Conservation (phyloP, 208 protist species). For the Porcisia hertigi region DNA sequence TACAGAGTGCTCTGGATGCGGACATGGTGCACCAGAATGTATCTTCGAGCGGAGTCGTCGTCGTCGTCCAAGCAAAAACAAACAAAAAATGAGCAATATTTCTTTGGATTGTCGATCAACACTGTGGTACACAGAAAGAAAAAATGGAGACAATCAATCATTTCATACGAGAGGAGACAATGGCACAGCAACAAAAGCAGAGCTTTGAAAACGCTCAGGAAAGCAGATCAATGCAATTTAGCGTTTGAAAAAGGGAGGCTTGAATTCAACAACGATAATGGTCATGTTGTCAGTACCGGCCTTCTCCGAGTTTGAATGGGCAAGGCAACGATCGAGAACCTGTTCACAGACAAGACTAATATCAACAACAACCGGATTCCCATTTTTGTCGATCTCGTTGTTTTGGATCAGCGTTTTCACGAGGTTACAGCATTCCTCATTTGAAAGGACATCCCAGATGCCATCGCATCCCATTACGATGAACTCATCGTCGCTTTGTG, state of each 20-base stretch:
- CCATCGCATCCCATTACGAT: slow-evolving; percentile 93
- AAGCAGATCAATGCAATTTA: slow-evolving; percentile 7
- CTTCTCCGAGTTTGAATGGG: slow-evolving; percentile 47
- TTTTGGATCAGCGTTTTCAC: slow-evolving; percentile 43
- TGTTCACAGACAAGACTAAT: slow-evolving; percentile 81
- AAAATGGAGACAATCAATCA: neutral
- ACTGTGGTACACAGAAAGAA: neutral
- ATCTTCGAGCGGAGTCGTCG: neutral
- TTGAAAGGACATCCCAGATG: slow-evolving; percentile 93
- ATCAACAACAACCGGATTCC: slow-evolving; percentile 36
- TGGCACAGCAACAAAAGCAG: neutral
- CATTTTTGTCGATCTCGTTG: slow-evolving; percentile 26
- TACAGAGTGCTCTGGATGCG: neutral
- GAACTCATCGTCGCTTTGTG: slow-evolving; percentile 72
- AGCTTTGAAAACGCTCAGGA: neutral
- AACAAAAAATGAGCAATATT: neutral
- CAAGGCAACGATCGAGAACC: slow-evolving; percentile 76
- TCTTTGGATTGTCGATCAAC: neutral
- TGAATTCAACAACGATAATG: slow-evolving; percentile 88
- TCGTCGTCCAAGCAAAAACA: neutral
- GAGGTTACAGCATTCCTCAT: slow-evolving; percentile 73
- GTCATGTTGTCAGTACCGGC: slow-evolving; percentile 90
- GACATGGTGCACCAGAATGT: neutral
- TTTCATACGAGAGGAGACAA: neutral
- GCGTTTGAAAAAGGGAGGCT: slow-evolving; percentile 63